A percentile compares a stretch with the other conserved stretches of the same genome.
Evolutionary conservation across 2,329 filamentous ascomycete genomes (phyloP).

Genomic region (Torrubiellomyces zombiae): DNA sequence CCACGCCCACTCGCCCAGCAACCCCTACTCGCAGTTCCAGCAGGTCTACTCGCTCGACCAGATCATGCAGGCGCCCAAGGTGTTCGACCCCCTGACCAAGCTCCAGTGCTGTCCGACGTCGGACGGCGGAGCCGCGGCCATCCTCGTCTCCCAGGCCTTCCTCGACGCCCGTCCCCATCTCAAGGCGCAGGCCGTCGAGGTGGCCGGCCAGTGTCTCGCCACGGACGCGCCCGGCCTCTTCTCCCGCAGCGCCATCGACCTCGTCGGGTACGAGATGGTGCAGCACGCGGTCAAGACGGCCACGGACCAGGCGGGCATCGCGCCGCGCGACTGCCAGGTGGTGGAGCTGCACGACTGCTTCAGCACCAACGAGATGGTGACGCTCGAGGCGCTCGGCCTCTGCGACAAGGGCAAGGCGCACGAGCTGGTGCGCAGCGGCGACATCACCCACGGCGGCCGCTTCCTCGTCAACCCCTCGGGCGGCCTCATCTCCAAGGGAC

Average conservation of each 20-base stretch:
- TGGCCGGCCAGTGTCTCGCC: slow-evolving; percentile 76
- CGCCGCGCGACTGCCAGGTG: slow-evolving; percentile 56
- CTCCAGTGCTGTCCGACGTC: slow-evolving; percentile 98
- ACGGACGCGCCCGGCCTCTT: slow-evolving; percentile 72
- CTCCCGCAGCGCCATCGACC: slow-evolving; percentile 64
- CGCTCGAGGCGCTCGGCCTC: slow-evolving; percentile 73
- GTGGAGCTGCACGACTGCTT: slow-evolving; percentile 97
- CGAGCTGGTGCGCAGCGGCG: slow-evolving; percentile 71
- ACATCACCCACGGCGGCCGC: slow-evolving; percentile 79
- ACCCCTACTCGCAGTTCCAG: slow-evolving; percentile 96
- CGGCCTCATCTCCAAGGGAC: slow-evolving; percentile 88
- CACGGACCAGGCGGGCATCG: slow-evolving; percentile 55
- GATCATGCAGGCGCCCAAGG: slow-evolving; percentile 57
- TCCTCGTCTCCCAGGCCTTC: slow-evolving; percentile 80
- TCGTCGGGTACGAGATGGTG: slow-evolving; percentile 81
- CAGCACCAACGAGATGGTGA: slow-evolving; percentile 84
- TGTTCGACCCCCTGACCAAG: slow-evolving; percentile 81
- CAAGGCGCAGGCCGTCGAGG: slow-evolving; percentile 64
- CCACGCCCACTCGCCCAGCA: slow-evolving; percentile 78
- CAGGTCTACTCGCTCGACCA: slow-evolving; percentile 81
- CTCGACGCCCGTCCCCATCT: slow-evolving; percentile 72
- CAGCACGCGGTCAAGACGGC: slow-evolving; percentile 52
- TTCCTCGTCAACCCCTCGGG: slow-evolving; percentile 86
- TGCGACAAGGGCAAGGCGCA: slow-evolving; percentile 70
- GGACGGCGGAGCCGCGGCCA: slow-evolving; percentile 76